Percentiles rank a stretch among this genome's conserved stretches.
Conservation (phyloP, 2,329 filamentous ascomycete species). For the Basipetospora chlamydospora region DNA sequence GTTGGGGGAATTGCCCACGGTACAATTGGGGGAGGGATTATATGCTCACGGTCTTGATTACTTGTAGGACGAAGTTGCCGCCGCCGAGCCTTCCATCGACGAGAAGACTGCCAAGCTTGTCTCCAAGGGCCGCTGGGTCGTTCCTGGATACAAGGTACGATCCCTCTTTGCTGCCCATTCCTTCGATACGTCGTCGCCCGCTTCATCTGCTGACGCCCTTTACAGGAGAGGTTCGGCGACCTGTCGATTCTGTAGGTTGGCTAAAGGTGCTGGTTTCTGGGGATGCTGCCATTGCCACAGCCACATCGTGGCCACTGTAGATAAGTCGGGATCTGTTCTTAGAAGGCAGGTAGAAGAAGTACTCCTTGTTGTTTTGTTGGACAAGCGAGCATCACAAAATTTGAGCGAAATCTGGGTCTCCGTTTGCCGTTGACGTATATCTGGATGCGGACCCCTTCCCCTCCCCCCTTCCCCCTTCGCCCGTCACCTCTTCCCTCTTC, state of each 20-base stretch:
- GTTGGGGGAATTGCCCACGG: not conserved
- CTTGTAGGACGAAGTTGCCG: constrained; percentile 76
- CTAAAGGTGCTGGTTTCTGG: too few species aligned
- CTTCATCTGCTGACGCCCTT: constrained; percentile 27
- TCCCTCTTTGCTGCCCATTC: not conserved
- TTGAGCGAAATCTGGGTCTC: too few species aligned
- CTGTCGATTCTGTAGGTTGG: constrained; percentile 73
- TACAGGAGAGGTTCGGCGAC: constrained; percentile 96
- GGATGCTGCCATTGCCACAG: too few species aligned
- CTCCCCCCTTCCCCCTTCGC: too few species aligned
- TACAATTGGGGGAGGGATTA: not conserved
- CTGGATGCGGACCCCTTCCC: too few species aligned
- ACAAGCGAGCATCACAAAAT: too few species aligned
- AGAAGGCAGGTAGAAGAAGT: constrained; percentile 1
- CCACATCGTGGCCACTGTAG: constrained; percentile 52
- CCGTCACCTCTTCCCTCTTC: too few species aligned
- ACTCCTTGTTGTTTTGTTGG: too few species aligned
- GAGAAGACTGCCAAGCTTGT: constrained; percentile 91
- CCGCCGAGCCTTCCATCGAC: constrained; percentile 91
- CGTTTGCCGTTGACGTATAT: too few species aligned
- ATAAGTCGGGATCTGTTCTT: constrained; percentile 23
- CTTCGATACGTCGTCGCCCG: not conserved
- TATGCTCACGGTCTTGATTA: constrained; percentile 1
- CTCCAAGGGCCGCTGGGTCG: constrained; percentile 94
- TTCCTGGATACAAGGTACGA: constrained; percentile 95